Base-by-base conservation (phyloP, 306 rosid genomes). In the Citrullus amarus region DNA sequence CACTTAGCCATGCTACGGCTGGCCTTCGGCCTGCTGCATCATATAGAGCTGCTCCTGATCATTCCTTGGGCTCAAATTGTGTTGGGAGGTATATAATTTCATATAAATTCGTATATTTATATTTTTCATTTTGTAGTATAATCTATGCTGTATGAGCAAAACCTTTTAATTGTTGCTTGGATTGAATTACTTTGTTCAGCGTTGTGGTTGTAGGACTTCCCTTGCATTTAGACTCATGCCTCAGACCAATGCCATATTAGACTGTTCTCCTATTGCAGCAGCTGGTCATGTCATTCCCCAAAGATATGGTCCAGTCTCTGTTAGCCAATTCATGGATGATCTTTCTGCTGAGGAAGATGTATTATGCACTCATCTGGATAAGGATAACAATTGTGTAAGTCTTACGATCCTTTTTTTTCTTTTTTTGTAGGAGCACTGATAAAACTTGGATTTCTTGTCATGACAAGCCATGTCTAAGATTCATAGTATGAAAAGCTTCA, bases 251-350 rank as follows among this genome's bases (percentile, higher is more conserved):
- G 97, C 97, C 77, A 87, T 86, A 80, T 83, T 95, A 81, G 99
- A 95, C 85, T 95, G 97, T 83, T 88, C 99, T 85, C 97, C 96
- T 20, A 86, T 95, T 80, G 90, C 97, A 58, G 92, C 96, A 30
- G 99, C 97, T 80, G 99, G 99, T 76, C 99, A 95, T 88, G 88
- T 88, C 80, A 88, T 95, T 88, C 91, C 93, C 72, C 97, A 89
- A 76, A 89, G 92, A 83, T 95, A 88, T 86, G 93, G 84, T 60
- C 93, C 96, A 48, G 92, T 95, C 84, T 91, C 99, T 82, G 97
- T 95, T 63, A 95, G 99, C 93, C 97, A 95, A 88, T 95, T 92
- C 87, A 95, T 95, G 99, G 99, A 95, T 78, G 96, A 88, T 79
- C 97, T 95, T 83, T 90, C 97, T 79, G 91, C 99, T 12, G 99